phyloP scores from a whole-genome alignment of 441 rosid genomes.

The Gossypium schwendimanii region DNA sequence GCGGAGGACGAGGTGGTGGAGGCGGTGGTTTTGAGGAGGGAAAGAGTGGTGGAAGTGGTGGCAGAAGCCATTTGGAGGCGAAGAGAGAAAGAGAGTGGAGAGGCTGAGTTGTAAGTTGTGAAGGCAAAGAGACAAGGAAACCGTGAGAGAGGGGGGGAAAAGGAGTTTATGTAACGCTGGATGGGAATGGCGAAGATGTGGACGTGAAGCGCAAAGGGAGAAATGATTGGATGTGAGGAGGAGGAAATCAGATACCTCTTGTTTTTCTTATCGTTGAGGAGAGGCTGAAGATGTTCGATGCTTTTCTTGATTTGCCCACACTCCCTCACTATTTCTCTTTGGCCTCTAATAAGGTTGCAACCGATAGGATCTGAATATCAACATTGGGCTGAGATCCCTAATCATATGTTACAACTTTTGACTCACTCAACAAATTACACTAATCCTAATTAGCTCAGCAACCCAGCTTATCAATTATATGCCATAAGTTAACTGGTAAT shows the following conservation, averaged over 20 bases:
- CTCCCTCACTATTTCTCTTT: too few species aligned
- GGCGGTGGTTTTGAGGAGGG: conserved; percentile 46
- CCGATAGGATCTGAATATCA: too few species aligned
- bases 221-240: background rate
- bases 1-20: conserved; percentile 25
- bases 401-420: too few species aligned
- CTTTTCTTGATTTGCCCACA: background rate
- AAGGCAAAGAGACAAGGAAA: background rate
- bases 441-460: too few species aligned
- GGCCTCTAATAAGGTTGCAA: too few species aligned
- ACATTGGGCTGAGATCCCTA: too few species aligned
- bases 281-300: background rate
- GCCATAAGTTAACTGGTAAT: too few species aligned
- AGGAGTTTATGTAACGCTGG: background rate
- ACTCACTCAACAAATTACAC: too few species aligned
- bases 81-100: background rate
- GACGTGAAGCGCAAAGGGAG: background rate
- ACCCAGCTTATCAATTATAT: too few species aligned
- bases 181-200: background rate
- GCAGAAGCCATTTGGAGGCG: conserved; percentile 41
- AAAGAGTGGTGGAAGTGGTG: conserved; percentile 47
- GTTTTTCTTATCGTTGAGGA: background rate
- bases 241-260: background rate
- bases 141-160: conserved; percentile 13
- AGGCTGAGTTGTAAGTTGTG: background rate